Percentiles rank a stretch among this genome's conserved stretches.
These are phyloP conservation scores for Diplotaxis tenuifolia DNA, from an alignment of 345 rosid genomes.

Conservation along the genomic window DNA sequence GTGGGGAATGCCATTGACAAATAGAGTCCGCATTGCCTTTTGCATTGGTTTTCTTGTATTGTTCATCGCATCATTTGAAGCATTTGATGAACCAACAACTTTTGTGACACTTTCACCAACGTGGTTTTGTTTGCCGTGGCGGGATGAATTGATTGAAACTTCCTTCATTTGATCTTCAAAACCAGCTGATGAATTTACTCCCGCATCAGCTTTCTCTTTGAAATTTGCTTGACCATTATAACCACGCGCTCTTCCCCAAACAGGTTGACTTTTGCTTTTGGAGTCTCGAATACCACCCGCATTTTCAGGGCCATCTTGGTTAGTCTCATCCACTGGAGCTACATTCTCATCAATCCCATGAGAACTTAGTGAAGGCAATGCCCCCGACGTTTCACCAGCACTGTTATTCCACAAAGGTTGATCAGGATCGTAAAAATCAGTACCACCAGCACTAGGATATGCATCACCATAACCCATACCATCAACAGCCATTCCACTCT, in stretches of 20 bases:
- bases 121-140: constrained; percentile 51
- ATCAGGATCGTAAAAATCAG: constrained; percentile 97
- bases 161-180: constrained; percentile 57
- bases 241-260: constrained; percentile 73
- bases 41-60: constrained; percentile 60
- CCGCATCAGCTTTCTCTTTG: constrained; percentile 58
- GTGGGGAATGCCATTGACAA: constrained; percentile 80
- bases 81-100: constrained; percentile 43
- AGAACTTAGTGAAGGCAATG: constrained; percentile 49
- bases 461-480: constrained; percentile 56
- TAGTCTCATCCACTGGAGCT: constrained; percentile 48
- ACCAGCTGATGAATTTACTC: constrained; percentile 41
- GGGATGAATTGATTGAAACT: constrained; percentile 41
- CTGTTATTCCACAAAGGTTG: constrained; percentile 89
- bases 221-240: constrained; percentile 45
- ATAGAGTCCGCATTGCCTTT: constrained; percentile 81
- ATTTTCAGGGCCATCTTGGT: constrained; percentile 45
- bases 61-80: constrained; percentile 43
- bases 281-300: constrained; percentile 44
- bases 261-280: constrained; percentile 48
- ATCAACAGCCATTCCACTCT: constrained; percentile 60
- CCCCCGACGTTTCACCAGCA: constrained; percentile 64
- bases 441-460: constrained; percentile 54
- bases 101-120: constrained; percentile 34
- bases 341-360: constrained; percentile 55